Evolutionary conservation across 331 rosid species (phyloP), one percentile per base, ranked within the genome.

Genomic region (Saraca asoca): DNA sequence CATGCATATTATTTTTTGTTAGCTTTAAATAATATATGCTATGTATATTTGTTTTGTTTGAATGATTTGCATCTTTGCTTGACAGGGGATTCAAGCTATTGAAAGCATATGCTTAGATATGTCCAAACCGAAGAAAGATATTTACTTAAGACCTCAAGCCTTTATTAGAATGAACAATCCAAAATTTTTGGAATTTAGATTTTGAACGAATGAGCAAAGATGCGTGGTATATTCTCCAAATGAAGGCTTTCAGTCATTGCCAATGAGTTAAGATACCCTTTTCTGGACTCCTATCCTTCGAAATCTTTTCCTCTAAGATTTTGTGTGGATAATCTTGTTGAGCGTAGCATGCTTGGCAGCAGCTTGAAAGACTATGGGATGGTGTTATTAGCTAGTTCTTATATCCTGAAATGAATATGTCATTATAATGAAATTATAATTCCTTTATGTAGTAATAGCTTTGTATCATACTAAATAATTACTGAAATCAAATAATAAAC

Each of bases 41-140:
- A 24, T 24, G 31, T 24, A 24, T 24, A 3, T 24, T 24, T n/a
- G n/a, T n/a, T n/a, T 0, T 43, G 11, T 5, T 44, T 44, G 1
- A 24, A 24, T 18, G 5, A 18, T 10, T 20, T 52, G 31, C 3
- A 1, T 24, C 3, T 24, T 10, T 9, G 1, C 7, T 24, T 24
- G 6, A 0, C 7, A 39, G 43, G 43, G 8, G 43, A 39, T 9
- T 39, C 11, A 39, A 7, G 7, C 29, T 5, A 7, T 69, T 37
- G 63, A 41, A 57, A 63, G 11, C 43, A 48, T 78, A 48, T 17
- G n/a, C 48, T 29, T 72, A 2, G 54, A 73, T 31, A 35, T n/a
- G 51, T 29, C 10, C 4, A 15, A 35, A n/a, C 7, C 7, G 2
- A 24, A 3, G 7, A 19, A 44, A 29, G 34, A 54, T 7, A 11